Percentiles rank a stretch among this genome's conserved stretches.
phyloP scores from a whole-genome alignment of 331 rosid species.

The Acacia pycnantha region DNA sequence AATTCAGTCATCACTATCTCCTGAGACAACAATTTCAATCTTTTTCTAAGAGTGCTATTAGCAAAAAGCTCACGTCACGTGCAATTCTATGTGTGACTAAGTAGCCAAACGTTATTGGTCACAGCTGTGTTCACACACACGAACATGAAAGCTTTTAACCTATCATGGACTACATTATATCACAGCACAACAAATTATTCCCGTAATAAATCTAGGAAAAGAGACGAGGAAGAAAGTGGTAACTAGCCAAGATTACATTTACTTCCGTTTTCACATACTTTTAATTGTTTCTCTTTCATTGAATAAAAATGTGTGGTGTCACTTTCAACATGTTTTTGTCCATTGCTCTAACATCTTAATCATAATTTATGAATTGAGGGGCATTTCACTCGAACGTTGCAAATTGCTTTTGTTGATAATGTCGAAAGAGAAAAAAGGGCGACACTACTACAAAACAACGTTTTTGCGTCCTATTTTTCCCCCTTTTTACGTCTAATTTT shows the following conservation, averaged over 20 bases:
- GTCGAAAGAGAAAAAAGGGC: too few species aligned
- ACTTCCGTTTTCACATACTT: not conserved
- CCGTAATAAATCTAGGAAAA: not conserved
- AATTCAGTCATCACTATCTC: slow-evolving; percentile 7
- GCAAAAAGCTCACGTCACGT: not conserved
- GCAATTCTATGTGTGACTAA: not conserved
- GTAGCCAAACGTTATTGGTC: not conserved
- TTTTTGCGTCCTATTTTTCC: too few species aligned
- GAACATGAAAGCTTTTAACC: not conserved
- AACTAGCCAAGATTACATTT: not conserved
- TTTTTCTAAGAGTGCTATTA: not conserved
- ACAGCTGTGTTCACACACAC: not conserved
- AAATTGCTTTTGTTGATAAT: not conserved
- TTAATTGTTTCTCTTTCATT: not conserved
- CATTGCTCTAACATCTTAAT: slow-evolving; percentile 4
- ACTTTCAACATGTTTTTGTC: slow-evolving; percentile 17
- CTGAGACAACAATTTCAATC: not conserved
- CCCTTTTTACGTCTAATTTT: too few species aligned
- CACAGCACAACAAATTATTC: not conserved
- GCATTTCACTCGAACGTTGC: not conserved
- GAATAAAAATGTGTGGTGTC: slow-evolving; percentile 11
- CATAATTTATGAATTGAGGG: not conserved
- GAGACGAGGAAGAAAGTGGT: not conserved
- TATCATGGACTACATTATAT: not conserved
- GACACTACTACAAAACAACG: too few species aligned